phyloP scores from a whole-genome alignment of 2,329 filamentous ascomycete genomes.

The Fusarium sp. region DNA sequence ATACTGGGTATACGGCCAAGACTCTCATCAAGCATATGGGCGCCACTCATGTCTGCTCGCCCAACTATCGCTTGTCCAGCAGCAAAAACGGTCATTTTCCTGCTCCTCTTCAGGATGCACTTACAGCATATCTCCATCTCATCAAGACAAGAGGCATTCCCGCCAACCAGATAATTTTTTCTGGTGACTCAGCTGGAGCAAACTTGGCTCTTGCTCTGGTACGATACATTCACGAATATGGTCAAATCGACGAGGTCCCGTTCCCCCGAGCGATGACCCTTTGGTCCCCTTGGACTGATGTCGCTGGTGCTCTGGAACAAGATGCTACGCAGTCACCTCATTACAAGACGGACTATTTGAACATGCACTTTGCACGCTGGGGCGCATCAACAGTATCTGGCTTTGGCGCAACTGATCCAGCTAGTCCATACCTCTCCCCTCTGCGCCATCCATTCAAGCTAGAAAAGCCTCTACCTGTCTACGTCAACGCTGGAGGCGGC shows the following conservation, averaged over 20 bases:
- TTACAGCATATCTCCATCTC: constrained; percentile 32
- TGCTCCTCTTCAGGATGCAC: constrained; percentile 37
- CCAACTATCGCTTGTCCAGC: constrained; percentile 39
- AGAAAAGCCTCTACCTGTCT: constrained; percentile 17
- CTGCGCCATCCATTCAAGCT: constrained; percentile 35
- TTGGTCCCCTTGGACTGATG: constrained; percentile 41
- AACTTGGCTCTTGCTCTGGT: constrained; percentile 35
- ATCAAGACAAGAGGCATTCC: constrained; percentile 25
- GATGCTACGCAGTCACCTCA: constrained; percentile 32
- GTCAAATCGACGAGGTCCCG: constrained; percentile 22
- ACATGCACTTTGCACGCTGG: constrained; percentile 35
- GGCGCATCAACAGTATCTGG: constrained; percentile 34
- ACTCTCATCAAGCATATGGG: constrained; percentile 32
- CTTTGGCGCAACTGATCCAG: constrained; percentile 25
- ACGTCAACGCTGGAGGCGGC: constrained; percentile 29
- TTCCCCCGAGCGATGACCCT: constrained; percentile 33
- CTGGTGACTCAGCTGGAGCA: constrained; percentile 38
- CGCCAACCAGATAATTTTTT: constrained; percentile 30
- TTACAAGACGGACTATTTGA: constrained; percentile 41
- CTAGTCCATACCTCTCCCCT: constrained; percentile 33
- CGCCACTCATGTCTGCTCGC: constrained; percentile 41
- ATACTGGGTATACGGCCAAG: constrained; percentile 32
- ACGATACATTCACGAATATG: constrained; percentile 37
- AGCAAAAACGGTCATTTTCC: constrained; percentile 35
- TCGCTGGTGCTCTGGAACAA: constrained; percentile 33